These are phyloP conservation scores for Plantago coronopus DNA, from an alignment of 305 asterid species.

Conservation along the genomic window DNA sequence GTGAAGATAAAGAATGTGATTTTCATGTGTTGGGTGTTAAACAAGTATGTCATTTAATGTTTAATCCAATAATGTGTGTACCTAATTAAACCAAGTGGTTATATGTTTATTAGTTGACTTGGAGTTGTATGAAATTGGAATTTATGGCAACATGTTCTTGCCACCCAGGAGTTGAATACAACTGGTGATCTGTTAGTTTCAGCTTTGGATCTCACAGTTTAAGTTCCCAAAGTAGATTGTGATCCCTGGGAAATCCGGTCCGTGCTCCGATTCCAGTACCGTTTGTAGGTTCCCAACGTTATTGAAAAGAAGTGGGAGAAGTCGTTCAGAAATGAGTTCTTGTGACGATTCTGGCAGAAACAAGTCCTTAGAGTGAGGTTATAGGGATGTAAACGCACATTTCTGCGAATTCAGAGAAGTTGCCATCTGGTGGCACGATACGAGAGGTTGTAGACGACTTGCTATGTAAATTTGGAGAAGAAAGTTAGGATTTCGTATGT, in stretches of 20 bases:
- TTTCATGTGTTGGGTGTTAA: slow-evolving; percentile 1
- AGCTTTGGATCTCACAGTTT: no score
- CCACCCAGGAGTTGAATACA: background rate
- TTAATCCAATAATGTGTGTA: background rate
- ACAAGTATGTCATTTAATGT: background rate
- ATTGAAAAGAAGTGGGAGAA: no score
- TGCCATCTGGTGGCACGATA: no score
- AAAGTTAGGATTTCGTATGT: background rate
- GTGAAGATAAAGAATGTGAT: background rate
- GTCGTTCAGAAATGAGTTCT: no score
- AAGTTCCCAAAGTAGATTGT: no score
- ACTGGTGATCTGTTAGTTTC: background rate
- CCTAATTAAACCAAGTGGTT: slow-evolving; percentile 1
- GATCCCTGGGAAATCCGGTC: no score
- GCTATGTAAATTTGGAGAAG: background rate
- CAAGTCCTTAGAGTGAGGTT: no score
- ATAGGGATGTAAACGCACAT: no score
- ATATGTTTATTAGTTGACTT: background rate
- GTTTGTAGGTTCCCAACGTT: no score
- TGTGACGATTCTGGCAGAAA: no score
- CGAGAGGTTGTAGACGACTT: background rate
- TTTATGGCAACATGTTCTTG: background rate
- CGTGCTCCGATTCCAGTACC: no score
- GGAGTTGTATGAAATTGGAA: background rate
- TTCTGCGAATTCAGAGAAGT: no score